Evolutionary conservation across 306 rosid genomes (phyloP).

Genomic region (Cucurbita moschata): DNA sequence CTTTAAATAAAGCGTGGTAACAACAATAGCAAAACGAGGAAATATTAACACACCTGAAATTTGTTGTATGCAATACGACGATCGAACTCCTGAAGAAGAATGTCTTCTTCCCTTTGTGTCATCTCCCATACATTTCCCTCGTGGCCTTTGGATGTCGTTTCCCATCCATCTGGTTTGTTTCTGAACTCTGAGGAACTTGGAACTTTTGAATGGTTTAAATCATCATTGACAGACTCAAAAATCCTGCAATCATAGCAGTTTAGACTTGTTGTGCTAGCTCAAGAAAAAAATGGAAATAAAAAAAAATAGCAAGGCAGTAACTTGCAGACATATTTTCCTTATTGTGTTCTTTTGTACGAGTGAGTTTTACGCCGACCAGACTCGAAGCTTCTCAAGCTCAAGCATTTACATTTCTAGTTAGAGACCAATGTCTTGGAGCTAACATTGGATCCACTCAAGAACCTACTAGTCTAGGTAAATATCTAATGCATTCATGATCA

Average conservation of each 20-base stretch:
- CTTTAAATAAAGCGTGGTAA: not conserved
- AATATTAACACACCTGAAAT: conserved; percentile 52
- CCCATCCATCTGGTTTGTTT: conserved; percentile 95
- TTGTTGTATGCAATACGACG: conserved; percentile 83
- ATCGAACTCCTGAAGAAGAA: conserved; percentile 88
- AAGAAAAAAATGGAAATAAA: not conserved
- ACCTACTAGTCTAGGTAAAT: too few species aligned
- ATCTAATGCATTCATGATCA: too few species aligned
- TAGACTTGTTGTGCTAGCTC: not conserved
- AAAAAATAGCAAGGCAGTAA: not conserved
- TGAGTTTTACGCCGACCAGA: too few species aligned
- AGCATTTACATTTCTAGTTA: too few species aligned
- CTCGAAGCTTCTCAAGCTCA: too few species aligned
- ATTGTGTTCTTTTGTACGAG: not conserved
- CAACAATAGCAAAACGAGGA: not conserved
- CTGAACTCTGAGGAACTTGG: conserved; percentile 48
- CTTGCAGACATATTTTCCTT: not conserved
- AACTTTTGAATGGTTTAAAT: conserved; percentile 33
- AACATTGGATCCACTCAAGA: too few species aligned
- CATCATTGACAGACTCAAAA: conserved; percentile 45
- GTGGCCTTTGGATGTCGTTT: conserved; percentile 51
- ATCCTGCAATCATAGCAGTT: conserved; percentile 44
- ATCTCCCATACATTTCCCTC: conserved; percentile 91
- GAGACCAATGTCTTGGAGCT: too few species aligned
- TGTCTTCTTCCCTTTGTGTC: conserved; percentile 94